Evolutionary conservation across 345 rosid genomes (phyloP).

Genomic region (Turnera subulata): DNA sequence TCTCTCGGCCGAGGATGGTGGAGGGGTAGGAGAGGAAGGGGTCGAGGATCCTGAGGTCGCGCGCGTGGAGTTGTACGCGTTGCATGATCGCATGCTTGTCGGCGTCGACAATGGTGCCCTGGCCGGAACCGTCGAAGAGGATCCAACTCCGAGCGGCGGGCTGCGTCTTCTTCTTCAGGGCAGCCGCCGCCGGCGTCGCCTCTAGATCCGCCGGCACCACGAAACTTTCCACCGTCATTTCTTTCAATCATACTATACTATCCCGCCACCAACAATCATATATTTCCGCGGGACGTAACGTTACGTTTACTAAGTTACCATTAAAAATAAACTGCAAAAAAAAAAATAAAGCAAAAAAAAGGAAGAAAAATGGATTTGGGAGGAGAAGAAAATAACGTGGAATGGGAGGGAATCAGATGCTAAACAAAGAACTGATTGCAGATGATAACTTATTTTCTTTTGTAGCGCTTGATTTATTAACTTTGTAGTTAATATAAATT

Average conservation of each 20-base stretch:
- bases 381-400: no score
- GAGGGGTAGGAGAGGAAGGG: conserved; percentile 92
- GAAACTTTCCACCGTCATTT: conserved; percentile 60
- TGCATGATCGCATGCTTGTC: conserved; percentile 93
- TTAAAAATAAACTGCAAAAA: no score
- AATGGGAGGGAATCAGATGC: no score
- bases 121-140: conserved; percentile 47
- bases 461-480: no score
- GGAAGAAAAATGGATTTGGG: no score
- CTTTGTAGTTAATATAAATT: no score
- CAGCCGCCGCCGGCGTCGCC: conserved; percentile 23
- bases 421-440: no score
- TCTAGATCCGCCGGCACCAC: conserved; percentile 74
- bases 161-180: conserved; percentile 66
- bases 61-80: conserved; percentile 94
- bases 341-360: no score
- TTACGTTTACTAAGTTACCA: no score
- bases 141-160: conserved; percentile 74
- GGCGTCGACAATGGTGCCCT: conserved; percentile 45
- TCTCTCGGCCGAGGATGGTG: conserved; percentile 94
- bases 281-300: conserved; percentile 1
- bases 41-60: conserved; percentile 92
- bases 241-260: conserved; percentile 14
- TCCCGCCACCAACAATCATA: background rate
- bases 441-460: no score